These are phyloP conservation scores for Suillus cothurnatus DNA, from an alignment of 768 basidiomycete genomes.

Conservation along the genomic window DNA sequence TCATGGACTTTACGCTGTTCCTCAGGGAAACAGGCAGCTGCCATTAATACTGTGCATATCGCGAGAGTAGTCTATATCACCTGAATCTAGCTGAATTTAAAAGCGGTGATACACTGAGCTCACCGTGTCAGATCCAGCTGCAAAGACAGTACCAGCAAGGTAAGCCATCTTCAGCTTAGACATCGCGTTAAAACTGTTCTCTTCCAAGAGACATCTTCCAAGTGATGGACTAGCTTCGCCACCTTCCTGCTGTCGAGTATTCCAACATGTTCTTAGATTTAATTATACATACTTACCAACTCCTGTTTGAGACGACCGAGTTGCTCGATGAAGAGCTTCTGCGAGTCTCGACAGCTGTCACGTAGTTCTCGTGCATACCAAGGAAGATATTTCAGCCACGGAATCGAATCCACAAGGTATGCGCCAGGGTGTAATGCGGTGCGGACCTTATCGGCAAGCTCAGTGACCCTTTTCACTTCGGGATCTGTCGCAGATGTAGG, in stretches of 20 bases:
- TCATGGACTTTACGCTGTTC: constrained; percentile 37
- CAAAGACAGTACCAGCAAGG: constrained; percentile 59
- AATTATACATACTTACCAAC: constrained; percentile 34
- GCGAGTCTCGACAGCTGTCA: constrained; percentile 52
- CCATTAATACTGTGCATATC: constrained; percentile 36
- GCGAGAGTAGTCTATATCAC: constrained; percentile 25
- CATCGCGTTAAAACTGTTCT: constrained; percentile 46
- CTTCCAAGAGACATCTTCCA: constrained; percentile 54
- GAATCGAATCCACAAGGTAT: constrained; percentile 37
- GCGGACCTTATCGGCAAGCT: background rate
- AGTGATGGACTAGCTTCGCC: constrained; percentile 38
- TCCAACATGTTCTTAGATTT: background rate
- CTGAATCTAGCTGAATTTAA: background rate
- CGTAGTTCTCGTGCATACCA: constrained; percentile 56
- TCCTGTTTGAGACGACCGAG: constrained; percentile 45
- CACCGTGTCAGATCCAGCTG: constrained; percentile 58
- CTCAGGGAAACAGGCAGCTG: constrained; percentile 38
- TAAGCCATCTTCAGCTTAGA: constrained; percentile 57
- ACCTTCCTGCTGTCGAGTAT: constrained; percentile 10
- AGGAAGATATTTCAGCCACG: constrained; percentile 48
- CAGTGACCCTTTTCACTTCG: constrained; percentile 11
- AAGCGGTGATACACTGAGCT: background rate
- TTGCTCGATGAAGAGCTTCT: constrained; percentile 51
- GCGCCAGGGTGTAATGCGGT: constrained; percentile 32
- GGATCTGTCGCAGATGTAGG: constrained; percentile 20